Conservation (phyloP, 257 asterid genomes). For the Solanum lycopersicoides region DNA sequence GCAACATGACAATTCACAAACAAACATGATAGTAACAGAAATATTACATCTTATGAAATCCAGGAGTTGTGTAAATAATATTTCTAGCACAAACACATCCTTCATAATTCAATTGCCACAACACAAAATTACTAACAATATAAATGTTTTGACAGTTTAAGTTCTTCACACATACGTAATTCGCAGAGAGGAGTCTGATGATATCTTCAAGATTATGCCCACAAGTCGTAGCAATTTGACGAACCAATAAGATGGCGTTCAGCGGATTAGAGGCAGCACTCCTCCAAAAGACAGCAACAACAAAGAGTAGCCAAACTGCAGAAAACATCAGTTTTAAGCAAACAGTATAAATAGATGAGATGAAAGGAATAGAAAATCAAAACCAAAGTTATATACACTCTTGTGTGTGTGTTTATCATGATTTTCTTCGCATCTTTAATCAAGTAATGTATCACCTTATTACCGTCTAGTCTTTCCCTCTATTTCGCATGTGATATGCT, state of each 20-base stretch:
- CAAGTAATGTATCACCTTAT: not conserved
- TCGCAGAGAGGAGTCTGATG: not conserved
- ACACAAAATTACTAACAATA: not conserved
- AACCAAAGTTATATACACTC: too few relatives aligned
- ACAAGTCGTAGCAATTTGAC: not conserved
- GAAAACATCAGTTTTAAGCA: not conserved
- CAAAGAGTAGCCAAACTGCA: not conserved
- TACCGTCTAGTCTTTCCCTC: not conserved
- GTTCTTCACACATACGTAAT: not conserved
- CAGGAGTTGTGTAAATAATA: not conserved
- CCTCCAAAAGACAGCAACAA: slow-evolving; percentile 1
- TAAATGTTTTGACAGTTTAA: not conserved
- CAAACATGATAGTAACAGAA: not conserved
- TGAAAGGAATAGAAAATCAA: not conserved
- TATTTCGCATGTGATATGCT: not conserved
- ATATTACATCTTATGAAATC: not conserved
- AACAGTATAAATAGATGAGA: not conserved
- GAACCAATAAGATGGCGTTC: not conserved
- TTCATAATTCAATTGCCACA: not conserved
- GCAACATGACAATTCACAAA: not conserved
- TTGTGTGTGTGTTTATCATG: not conserved
- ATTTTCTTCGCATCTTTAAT: not conserved
- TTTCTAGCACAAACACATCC: not conserved
- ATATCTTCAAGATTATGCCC: not conserved
- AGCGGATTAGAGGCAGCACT: slow-evolving; percentile 4